Evolutionary conservation across 192 early-diverging fungal genomes (phyloP).

Genomic region (Podila epigama): DNA sequence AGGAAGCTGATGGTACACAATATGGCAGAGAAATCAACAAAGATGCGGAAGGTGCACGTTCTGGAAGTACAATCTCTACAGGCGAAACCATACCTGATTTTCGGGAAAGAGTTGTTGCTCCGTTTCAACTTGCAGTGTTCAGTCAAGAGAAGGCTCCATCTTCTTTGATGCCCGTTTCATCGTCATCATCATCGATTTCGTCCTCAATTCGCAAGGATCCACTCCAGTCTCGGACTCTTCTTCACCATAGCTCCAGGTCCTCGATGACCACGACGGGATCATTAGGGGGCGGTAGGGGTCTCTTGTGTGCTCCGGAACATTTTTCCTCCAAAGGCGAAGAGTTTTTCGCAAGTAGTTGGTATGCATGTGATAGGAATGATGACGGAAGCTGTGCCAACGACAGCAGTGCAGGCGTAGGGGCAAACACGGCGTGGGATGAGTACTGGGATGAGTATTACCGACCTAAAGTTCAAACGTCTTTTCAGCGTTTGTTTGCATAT

Average conservation of each 20-base stretch:
- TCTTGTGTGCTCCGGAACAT: neutral
- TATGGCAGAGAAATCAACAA: neutral
- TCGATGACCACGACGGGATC: neutral
- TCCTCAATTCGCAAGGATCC: constrained; percentile 1
- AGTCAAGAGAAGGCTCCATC: neutral
- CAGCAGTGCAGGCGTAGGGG: neutral
- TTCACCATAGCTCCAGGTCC: neutral
- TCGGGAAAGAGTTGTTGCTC: constrained; percentile 24
- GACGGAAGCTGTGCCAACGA: neutral
- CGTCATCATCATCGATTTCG: constrained; percentile 27
- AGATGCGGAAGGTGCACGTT: neutral
- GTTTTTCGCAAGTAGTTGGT: constrained; percentile 2
- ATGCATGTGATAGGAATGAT: constrained; percentile 9
- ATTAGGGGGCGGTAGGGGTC: neutral
- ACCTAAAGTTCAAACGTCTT: constrained; percentile 77
- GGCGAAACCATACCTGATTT: constrained; percentile 22
- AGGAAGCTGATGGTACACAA: too few relatives aligned
- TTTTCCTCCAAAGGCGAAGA: neutral
- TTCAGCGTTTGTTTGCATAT: constrained; percentile 81
- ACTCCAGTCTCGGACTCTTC: neutral
- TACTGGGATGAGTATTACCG: constrained; percentile 92
- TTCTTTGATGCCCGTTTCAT: neutral
- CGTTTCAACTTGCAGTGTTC: neutral
- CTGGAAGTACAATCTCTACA: neutral
- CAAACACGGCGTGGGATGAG: constrained; percentile 43